Evolutionary conservation across 2,329 filamentous ascomycete genomes (phyloP).

Genomic region (Fusarium marasasianum): DNA sequence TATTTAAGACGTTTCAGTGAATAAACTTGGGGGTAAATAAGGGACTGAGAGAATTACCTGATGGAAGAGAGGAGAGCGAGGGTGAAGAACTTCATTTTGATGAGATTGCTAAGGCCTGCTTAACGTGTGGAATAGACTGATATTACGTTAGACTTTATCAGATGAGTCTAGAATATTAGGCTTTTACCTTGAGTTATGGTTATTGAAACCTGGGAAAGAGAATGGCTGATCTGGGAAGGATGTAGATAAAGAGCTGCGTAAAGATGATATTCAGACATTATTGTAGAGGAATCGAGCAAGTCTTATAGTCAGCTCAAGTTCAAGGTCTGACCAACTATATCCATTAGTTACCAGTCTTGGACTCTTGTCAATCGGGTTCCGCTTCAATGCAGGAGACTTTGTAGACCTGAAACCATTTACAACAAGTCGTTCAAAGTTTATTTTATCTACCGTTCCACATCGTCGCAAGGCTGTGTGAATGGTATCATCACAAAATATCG

Average conservation of each 20-base stretch:
- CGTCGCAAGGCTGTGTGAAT: too few relatives aligned
- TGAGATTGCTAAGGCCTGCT: background rate
- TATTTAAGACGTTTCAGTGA: accelerated
- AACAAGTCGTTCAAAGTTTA: background rate
- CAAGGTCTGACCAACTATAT: accelerated
- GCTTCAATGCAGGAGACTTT: background rate
- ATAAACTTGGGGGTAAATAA: accelerated
- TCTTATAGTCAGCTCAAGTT: background rate
- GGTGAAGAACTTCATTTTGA: background rate
- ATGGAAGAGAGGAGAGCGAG: background rate
- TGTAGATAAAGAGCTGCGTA: accelerated
- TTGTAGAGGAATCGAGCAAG: background rate
- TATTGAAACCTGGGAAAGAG: background rate
- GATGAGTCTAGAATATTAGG: accelerated
- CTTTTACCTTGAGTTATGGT: accelerated
- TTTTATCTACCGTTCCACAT: accelerated
- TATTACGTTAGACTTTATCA: accelerated
- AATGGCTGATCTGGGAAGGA: accelerated
- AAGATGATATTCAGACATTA: background rate
- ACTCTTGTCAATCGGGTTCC: accelerated
- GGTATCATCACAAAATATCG: too few relatives aligned
- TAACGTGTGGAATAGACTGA: background rate
- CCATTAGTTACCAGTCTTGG: accelerated
- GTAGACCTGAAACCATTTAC: accelerated
- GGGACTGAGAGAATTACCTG: accelerated